Evolutionary conservation across 1,284 basidiomycete genomes (phyloP).

Genomic region (Cryptococcus wingfieldii): DNA sequence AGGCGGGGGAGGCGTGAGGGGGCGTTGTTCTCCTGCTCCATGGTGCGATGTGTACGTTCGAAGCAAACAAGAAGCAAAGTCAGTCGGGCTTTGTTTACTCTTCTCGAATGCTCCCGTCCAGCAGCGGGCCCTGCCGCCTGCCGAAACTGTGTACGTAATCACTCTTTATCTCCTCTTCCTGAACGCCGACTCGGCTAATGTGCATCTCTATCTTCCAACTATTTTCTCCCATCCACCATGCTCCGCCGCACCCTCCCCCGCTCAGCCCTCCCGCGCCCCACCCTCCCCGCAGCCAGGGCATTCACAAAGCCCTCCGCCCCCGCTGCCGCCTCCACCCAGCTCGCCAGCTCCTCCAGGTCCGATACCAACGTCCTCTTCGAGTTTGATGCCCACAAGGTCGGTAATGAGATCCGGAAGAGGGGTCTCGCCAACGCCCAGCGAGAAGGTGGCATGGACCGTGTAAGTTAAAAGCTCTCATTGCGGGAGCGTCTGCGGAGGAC

Average conservation of each 20-base stretch:
- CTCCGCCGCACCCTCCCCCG: conserved; percentile 31
- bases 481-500: not conserved
- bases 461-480: conserved; percentile 19
- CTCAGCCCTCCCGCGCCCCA: conserved; percentile 17
- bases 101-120: too few relatives aligned
- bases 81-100: conserved; percentile 10
- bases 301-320: conserved; percentile 30
- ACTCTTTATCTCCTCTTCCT: not conserved
- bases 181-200: not conserved
- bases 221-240: conserved; percentile 19
- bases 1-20: conserved; percentile 31
- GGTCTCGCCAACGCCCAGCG: conserved; percentile 34
- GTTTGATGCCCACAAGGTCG: conserved; percentile 44
- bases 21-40: conserved; percentile 1
- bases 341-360: conserved; percentile 8
- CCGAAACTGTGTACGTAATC: not conserved
- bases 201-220: too few relatives aligned
- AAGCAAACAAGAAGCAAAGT: too few relatives aligned
- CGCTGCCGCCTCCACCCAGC: conserved; percentile 16
- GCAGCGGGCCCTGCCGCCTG: too few relatives aligned
- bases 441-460: conserved; percentile 48
- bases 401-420: conserved; percentile 45
- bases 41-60: not conserved
- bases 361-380: conserved; percentile 36
- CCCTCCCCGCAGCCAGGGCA: conserved; percentile 12